Percentiles rank a stretch among this genome's conserved stretches.
phyloP scores from a whole-genome alignment of 768 basidiomycete genomes.

The Suillus weaverae region DNA sequence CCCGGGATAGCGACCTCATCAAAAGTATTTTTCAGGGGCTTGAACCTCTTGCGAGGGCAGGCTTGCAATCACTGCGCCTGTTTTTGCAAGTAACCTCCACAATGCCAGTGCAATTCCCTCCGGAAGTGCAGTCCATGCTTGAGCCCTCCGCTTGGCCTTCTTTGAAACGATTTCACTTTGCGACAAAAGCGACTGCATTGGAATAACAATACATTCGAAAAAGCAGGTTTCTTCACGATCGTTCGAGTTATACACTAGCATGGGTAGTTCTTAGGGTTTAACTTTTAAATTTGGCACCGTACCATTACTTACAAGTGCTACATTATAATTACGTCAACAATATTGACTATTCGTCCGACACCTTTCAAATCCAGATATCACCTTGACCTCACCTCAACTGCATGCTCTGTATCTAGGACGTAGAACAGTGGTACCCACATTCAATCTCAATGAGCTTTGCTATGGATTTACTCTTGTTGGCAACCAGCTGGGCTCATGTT shows the following conservation, averaged over 20 bases:
- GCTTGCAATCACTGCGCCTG: conserved; percentile 6
- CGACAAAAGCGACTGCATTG: background rate
- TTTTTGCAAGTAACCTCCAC: background rate
- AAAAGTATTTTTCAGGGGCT: background rate
- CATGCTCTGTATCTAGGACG: background rate
- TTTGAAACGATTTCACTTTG: conserved; percentile 7
- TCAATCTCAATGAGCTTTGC: conserved; percentile 16
- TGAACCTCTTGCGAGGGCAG: conserved; percentile 3
- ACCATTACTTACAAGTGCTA: background rate
- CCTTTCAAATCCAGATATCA: background rate
- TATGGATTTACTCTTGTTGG: conserved; percentile 53
- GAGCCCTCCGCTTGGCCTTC: conserved; percentile 10
- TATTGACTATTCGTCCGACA: background rate
- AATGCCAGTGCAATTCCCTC: background rate
- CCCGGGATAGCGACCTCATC: background rate
- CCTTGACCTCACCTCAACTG: background rate
- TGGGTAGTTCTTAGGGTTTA: background rate
- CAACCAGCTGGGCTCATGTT: conserved; percentile 63
- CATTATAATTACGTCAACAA: background rate
- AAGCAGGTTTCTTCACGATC: background rate
- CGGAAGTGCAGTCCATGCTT: conserved; percentile 1
- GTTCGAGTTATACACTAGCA: background rate
- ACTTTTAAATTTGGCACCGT: background rate
- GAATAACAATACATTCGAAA: background rate
- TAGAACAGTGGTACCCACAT: background rate